phyloP scores from a whole-genome alignment of 2,329 filamentous ascomycete genomes.

The Ophiostoma tasmaniense region DNA sequence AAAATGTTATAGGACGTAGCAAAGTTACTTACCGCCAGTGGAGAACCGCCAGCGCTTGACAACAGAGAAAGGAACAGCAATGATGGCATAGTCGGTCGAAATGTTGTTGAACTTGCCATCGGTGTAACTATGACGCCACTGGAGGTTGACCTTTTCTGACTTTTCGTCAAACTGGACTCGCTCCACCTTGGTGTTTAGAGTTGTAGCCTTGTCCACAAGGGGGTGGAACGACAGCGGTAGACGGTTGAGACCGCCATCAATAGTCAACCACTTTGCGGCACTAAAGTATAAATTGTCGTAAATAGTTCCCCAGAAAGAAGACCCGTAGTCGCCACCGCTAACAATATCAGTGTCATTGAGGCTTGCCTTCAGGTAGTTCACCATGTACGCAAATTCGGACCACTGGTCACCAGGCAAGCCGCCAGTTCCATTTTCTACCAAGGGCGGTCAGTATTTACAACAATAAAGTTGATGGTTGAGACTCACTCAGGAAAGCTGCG shows the following conservation, averaged over 20 bases:
- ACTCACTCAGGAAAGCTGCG: background rate
- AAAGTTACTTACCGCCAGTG: background rate
- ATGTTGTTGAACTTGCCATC: background rate
- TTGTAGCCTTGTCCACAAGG: background rate
- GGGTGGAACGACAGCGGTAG: background rate
- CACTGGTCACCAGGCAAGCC: slow-evolving; percentile 1
- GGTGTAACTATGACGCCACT: slow-evolving; percentile 6
- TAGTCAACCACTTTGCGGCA: slow-evolving; percentile 1
- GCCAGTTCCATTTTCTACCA: background rate
- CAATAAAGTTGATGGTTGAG: too few relatives aligned
- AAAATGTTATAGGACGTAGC: background rate
- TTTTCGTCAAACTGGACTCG: background rate
- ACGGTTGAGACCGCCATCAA: background rate
- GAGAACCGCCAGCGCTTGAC: slow-evolving; percentile 1
- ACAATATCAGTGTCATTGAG: slow-evolving; percentile 4
- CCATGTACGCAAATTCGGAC: slow-evolving; percentile 5
- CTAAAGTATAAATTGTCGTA: background rate
- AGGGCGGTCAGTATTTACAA: background rate
- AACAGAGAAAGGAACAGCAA: background rate
- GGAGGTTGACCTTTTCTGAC: background rate
- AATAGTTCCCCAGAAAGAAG: background rate
- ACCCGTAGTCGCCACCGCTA: background rate
- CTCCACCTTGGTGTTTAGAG: background rate
- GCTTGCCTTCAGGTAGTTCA: slow-evolving; percentile 4
- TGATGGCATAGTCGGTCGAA: background rate